Conservation (phyloP, 2,329 filamentous ascomycete species). For the Geosmithia morbida region DNA sequence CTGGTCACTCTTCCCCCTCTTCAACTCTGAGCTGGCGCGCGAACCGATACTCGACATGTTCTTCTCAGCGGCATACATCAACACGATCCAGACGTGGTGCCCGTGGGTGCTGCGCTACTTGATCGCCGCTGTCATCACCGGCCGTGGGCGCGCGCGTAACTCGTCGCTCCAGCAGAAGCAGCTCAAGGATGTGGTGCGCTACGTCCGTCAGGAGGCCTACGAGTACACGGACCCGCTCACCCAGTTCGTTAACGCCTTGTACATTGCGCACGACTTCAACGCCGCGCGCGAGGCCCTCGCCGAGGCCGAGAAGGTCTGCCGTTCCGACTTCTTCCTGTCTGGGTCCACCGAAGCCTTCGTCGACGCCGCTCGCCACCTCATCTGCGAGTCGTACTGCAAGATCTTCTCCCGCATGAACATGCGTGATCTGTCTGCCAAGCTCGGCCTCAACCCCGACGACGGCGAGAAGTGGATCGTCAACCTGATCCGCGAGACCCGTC, state of each 20-base stretch:
- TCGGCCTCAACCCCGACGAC: constrained; percentile 84
- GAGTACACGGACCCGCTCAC: constrained; percentile 95
- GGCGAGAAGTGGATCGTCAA: constrained; percentile 99
- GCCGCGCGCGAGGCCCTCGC: constrained; percentile 81
- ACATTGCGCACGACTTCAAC: constrained; percentile 78
- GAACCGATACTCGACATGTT: constrained; percentile 90
- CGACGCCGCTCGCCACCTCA: constrained; percentile 85
- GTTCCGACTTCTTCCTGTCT: constrained; percentile 89
- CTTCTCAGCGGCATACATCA: constrained; percentile 96
- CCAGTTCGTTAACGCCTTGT: constrained; percentile 90
- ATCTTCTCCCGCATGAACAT: constrained; percentile 98
- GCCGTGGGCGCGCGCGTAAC: constrained; percentile 69
- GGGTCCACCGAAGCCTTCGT: constrained; percentile 78
- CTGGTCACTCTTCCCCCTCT: constrained; percentile 98
- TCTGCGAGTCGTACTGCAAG: constrained; percentile 99
- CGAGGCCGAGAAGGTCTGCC: constrained; percentile 81
- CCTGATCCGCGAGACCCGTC: constrained; percentile 89
- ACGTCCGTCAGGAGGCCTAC: constrained; percentile 93
- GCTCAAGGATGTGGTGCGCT: constrained; percentile 90
- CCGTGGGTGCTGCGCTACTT: constrained; percentile 95
- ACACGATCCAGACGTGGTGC: constrained; percentile 96
- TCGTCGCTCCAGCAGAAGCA: constrained; percentile 89
- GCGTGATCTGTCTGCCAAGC: constrained; percentile 82
- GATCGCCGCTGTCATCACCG: constrained; percentile 86
- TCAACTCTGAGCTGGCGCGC: constrained; percentile 88